A percentile compares a stretch with the other conserved stretches of the same genome.
Evolutionary conservation across 1,139 yeast genomes (phyloP).

Genomic region (Sugiyamaella neomexicana): DNA sequence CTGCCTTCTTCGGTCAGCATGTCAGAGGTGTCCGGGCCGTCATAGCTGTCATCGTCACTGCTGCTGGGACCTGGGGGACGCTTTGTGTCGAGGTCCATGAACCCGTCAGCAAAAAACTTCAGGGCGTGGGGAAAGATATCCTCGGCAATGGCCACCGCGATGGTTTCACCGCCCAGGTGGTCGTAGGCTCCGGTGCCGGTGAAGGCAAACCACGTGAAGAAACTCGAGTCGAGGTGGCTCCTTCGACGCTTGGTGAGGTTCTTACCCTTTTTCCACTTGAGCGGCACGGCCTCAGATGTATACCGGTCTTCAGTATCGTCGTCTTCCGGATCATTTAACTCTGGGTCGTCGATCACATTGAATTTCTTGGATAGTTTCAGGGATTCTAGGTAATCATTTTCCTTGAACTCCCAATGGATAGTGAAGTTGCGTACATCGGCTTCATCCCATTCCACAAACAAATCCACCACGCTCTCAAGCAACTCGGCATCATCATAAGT

Average conservation of each 20-base stretch:
- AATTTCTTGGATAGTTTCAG: constrained; percentile 36
- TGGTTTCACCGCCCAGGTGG: constrained; percentile 37
- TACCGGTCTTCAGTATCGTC: constrained; percentile 30
- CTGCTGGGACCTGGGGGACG: constrained; percentile 30
- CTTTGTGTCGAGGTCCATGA: constrained; percentile 30
- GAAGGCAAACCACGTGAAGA: constrained; percentile 43
- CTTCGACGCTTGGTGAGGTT: constrained; percentile 35
- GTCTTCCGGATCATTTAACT: constrained; percentile 27
- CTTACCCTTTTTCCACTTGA: constrained; percentile 42
- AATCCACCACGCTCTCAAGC: constrained; percentile 35
- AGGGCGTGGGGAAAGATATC: constrained; percentile 46
- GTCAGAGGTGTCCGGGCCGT: constrained; percentile 19
- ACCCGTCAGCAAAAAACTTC: constrained; percentile 36
- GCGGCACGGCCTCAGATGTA: constrained; percentile 35
- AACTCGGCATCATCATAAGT: constrained; percentile 38
- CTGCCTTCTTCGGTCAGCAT: constrained; percentile 14
- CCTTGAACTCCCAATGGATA: constrained; percentile 38
- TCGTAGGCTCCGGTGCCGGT: constrained; percentile 41
- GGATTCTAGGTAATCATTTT: constrained; percentile 38
- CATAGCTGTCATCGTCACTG: constrained; percentile 35
- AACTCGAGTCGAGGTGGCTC: constrained; percentile 36
- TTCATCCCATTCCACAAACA: constrained; percentile 38
- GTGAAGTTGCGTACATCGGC: constrained; percentile 37
- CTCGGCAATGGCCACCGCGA: constrained; percentile 42
- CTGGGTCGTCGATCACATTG: constrained; percentile 17